Conservation (phyloP, 2,329 filamentous ascomycete species). For the Fusarium tupiense region DNA sequence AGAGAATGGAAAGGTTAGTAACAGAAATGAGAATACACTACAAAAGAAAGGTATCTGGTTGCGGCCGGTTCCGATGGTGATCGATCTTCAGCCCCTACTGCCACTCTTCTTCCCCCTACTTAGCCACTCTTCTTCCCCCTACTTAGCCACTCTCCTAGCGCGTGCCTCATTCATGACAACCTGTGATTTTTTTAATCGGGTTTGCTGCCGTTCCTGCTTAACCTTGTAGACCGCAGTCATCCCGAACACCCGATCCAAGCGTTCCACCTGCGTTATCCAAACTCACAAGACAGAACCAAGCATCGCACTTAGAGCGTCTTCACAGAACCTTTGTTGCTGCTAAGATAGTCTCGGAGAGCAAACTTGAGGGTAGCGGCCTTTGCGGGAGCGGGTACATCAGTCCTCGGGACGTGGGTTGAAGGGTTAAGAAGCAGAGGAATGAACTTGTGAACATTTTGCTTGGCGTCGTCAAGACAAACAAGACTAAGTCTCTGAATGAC, state of each 20-base stretch:
- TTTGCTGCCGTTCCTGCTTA: too few species aligned
- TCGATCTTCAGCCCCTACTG: too few species aligned
- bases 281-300: not conserved
- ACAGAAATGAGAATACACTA: too few species aligned
- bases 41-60: too few species aligned
- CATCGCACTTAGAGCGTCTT: not conserved
- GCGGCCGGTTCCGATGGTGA: too few species aligned
- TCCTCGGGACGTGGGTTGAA: not conserved
- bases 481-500: constrained; percentile 9
- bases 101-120: too few species aligned
- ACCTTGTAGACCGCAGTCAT: too few species aligned
- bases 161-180: too few species aligned
- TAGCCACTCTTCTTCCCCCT: too few species aligned
- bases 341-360: constrained; percentile 15
- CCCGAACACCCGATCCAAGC: too few species aligned
- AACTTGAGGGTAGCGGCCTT: not conserved
- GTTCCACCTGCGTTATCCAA: not conserved
- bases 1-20: fast-evolving
- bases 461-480: constrained; percentile 4
- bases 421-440: constrained; percentile 1
- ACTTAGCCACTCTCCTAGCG: too few species aligned
- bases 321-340: not conserved
- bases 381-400: not conserved
- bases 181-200: too few species aligned
- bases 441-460: constrained; percentile 22